These are phyloP conservation scores for Lenzites betulinus DNA, from an alignment of 768 basidiomycete genomes.

Conservation along the genomic window DNA sequence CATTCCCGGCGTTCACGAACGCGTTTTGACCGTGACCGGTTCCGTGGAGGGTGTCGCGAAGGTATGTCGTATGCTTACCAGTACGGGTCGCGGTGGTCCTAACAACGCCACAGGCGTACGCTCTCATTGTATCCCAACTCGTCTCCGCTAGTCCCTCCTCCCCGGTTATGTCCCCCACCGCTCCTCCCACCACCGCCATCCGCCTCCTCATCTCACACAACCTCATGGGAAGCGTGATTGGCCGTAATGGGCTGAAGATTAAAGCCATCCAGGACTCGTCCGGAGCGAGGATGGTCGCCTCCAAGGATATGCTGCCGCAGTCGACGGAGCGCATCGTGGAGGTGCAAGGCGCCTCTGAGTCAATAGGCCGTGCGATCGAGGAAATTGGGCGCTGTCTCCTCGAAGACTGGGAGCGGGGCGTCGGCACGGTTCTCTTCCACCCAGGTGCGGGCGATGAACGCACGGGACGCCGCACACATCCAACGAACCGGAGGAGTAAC, in stretches of 20 bases:
- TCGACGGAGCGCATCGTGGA: constrained; percentile 99
- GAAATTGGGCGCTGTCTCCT: constrained; percentile 95
- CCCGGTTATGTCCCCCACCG: constrained; percentile 69
- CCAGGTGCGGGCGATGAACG: constrained; percentile 85
- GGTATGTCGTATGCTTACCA: constrained; percentile 44
- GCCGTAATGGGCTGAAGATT: constrained; percentile 94
- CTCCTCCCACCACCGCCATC: constrained; percentile 68
- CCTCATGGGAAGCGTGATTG: constrained; percentile 99
- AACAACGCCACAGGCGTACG: constrained; percentile 69
- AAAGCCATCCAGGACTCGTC: constrained; percentile 98
- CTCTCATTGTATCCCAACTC: constrained; percentile 91
- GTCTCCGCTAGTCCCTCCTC: constrained; percentile 80
- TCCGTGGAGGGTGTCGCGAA: constrained; percentile 91
- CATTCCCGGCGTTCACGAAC: constrained; percentile 95
- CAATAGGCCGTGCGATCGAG: constrained; percentile 90
- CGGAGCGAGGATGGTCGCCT: constrained; percentile 97
- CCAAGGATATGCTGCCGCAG: constrained; percentile 98
- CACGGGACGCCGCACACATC: constrained; percentile 66
- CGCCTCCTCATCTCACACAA: constrained; percentile 98
- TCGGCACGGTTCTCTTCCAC: constrained; percentile 94
- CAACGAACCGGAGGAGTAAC: constrained; percentile 44
- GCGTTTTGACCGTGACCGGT: constrained; percentile 93
- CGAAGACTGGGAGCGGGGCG: constrained; percentile 95
- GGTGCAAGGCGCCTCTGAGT: constrained; percentile 90
- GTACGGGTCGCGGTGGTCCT: constrained; percentile 8